A percentile compares a stretch with the other conserved stretches of the same genome.
Conservation (phyloP, 352 stramenopile genomes). For the Thalassiosira allenii region DNA sequence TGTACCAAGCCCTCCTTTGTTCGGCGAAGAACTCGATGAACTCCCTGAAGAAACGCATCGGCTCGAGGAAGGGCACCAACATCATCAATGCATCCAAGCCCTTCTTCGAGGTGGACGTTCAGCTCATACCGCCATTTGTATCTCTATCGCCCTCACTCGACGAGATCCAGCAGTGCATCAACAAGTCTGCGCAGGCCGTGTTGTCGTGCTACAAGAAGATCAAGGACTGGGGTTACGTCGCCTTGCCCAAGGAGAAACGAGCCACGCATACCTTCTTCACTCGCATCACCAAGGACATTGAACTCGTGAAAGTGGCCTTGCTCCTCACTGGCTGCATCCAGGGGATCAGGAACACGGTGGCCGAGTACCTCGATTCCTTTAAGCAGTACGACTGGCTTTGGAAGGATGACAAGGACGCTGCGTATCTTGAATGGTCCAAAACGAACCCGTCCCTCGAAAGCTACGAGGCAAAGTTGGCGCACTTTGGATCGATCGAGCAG, state of each 20-base stretch:
- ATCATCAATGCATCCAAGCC: constrained; percentile 93
- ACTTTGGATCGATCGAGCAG: constrained; percentile 94
- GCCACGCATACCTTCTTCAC: constrained; percentile 93
- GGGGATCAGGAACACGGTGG: constrained; percentile 96
- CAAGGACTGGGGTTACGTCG: constrained; percentile 89
- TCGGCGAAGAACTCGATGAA: constrained; percentile 99
- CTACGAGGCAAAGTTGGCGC: constrained; percentile 96
- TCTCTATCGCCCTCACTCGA: constrained; percentile 95
- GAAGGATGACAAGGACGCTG: constrained; percentile 96
- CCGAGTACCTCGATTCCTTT: constrained; percentile 96
- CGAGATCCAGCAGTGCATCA: constrained; percentile 98
- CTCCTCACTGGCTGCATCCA: constrained; percentile 97
- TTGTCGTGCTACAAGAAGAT: constrained; percentile 97
- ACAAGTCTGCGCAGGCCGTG: constrained; percentile 95
- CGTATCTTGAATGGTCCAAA: constrained; percentile 94
- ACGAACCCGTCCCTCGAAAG: constrained; percentile 94
- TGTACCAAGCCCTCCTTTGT: constrained; percentile 97
- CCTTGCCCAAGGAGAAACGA: constrained; percentile 69
- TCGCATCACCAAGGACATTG: constrained; percentile 98
- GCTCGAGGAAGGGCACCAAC: constrained; percentile 89
- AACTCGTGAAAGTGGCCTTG: constrained; percentile 97
- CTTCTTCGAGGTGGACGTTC: constrained; percentile 98
- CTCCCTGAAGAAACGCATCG: constrained; percentile 97
- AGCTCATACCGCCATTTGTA: constrained; percentile 93
- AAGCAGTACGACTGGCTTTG: constrained; percentile 97